Evolutionary conservation across 2,329 filamentous ascomycete species (phyloP), one percentile per base, ranked within the genome.

Genomic region (Chaetomiaceae sp.): DNA sequence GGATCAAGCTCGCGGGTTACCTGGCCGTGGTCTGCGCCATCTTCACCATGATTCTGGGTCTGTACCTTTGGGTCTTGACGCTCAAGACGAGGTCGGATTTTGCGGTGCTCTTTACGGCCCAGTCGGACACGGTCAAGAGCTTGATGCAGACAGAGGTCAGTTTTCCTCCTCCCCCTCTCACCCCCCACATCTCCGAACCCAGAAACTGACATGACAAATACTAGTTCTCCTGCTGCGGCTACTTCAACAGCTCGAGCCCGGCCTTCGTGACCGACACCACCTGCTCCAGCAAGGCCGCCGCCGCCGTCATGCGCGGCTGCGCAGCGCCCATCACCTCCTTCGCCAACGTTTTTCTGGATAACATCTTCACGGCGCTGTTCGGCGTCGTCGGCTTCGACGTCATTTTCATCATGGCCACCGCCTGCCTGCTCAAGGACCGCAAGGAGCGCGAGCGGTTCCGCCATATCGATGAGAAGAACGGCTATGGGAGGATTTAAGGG

Each of bases 181-280:
- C 12, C 45, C 61, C n/a, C 9, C 25, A 27, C 9, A 27, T 27
- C 25, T 27, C 5, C 25, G 25, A 27, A 49, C 4, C 19, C 8
- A 12, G n/a, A 11, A 29, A 61, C 36, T 58, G 45, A 58, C 34
- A 31, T 63, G n/a, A 40, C 11, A 11, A 23, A 25, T 6, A 47
- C n/a, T 64, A 90, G 83, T 91, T 92, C 68, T 68, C 82, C 63
- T 94, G 89, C 80, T 94, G 89, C 63, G 89, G 89, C 57, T 94
- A 89, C 72, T 72, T 81, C 62, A 89, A 91, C 72, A 82, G 79
- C 68, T 86, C 84, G 4, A 78, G 81, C 12, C 86, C 87, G 11
- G 82, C 84, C 47, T 92, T 91, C 67, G 76, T 89, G 59, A 82
- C 80, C 52, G 85, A 91, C 63, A 60, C 69, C 6, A 81, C 78